Conservation (phyloP, 805 yeast species). For the Wickerhamiella allomyrinae region DNA sequence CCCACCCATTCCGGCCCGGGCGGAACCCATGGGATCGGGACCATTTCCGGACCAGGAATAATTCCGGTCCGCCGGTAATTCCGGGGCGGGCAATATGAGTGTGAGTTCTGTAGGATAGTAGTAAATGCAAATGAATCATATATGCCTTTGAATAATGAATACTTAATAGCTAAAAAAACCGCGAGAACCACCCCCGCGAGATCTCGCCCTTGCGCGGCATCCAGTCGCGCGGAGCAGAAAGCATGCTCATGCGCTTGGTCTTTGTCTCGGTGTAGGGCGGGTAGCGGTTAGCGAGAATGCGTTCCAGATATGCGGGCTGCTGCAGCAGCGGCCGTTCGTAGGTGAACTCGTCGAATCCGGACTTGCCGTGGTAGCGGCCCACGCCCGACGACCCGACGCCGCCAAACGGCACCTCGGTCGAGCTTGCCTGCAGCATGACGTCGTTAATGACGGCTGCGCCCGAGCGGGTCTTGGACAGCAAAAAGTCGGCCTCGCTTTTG, state of each 20-base stretch:
- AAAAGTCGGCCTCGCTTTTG: slow-evolving; percentile 33
- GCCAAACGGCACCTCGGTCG: slow-evolving; percentile 63
- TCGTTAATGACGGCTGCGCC: slow-evolving; percentile 61
- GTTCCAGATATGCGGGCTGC: slow-evolving; percentile 50
- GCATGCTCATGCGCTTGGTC: background rate
- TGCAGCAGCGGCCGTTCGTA: slow-evolving; percentile 53
- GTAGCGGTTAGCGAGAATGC: slow-evolving; percentile 40
- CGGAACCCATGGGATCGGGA: too few species aligned
- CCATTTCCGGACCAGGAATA: too few species aligned
- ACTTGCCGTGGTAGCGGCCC: slow-evolving; percentile 64
- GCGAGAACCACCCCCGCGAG: background rate
- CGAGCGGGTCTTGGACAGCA: slow-evolving; percentile 42
- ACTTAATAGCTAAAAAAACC: background rate
- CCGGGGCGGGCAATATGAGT: too few species aligned
- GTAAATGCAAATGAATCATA: too few species aligned
- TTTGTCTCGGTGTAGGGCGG: slow-evolving; percentile 32
- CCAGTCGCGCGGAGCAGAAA: background rate
- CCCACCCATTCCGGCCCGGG: too few species aligned
- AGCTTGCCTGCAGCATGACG: slow-evolving; percentile 49
- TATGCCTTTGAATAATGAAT: too few species aligned
- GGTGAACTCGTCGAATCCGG: slow-evolving; percentile 49
- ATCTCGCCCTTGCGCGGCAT: background rate
- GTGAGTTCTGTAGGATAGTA: too few species aligned
- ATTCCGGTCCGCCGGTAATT: too few species aligned
- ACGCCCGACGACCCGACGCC: slow-evolving; percentile 72